Percentiles rank a stretch among this genome's conserved stretches.
phyloP scores from a whole-genome alignment of 148 eudicot genomes.

The Fagopyrum tataricum region DNA sequence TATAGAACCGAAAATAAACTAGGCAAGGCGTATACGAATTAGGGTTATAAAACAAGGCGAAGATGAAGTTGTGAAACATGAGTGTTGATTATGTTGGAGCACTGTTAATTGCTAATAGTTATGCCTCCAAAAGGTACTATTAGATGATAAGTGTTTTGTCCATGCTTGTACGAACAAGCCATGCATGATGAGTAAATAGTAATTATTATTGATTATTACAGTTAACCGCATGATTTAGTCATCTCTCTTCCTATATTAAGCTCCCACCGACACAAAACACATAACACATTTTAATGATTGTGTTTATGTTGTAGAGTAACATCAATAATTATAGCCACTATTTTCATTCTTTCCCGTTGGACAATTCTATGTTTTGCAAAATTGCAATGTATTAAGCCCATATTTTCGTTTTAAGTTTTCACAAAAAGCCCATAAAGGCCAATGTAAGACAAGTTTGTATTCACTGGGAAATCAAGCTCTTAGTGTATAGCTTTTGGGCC shows the following conservation, averaged over 20 bases:
- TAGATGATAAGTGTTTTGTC: not conserved
- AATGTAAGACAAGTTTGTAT: not conserved
- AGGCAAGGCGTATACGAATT: not conserved
- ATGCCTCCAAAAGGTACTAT: not conserved
- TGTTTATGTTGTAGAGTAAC: no score
- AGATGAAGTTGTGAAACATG: not conserved
- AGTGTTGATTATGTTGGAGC: not conserved
- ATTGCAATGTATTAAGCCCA: not conserved
- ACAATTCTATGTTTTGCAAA: no score
- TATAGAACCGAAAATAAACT: no score
- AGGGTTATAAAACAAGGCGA: not conserved
- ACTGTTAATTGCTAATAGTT: no score
- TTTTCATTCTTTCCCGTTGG: no score
- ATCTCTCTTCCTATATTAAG: not conserved
- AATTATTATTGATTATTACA: not conserved
- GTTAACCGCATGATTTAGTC: not conserved
- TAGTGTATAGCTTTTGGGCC: no score
- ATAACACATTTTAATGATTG: no score
- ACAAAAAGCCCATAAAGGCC: not conserved
- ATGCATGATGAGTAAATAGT: not conserved
- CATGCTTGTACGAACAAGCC: slow-evolving; percentile 3
- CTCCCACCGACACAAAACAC: not conserved
- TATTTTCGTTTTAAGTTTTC: not conserved
- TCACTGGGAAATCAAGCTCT: not conserved
- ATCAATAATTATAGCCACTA: no score